Conservation (phyloP, 352 stramenopile species). For the Phytophthora aleatoria region DNA sequence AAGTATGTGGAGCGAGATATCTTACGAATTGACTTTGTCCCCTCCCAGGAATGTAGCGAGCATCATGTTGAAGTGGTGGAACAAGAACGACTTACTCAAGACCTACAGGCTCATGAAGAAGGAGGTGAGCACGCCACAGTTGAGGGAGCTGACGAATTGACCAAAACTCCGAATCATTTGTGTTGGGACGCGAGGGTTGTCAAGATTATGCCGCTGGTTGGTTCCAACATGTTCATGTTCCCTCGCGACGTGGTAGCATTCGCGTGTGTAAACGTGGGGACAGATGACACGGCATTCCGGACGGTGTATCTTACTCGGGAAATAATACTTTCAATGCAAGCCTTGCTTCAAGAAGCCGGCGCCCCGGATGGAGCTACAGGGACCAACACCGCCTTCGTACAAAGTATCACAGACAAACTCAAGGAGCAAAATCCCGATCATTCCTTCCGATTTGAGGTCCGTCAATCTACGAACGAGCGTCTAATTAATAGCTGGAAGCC, state of each 20-base stretch:
- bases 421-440: conserved; percentile 3
- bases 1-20: conserved; percentile 56
- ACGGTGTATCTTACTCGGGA: conserved; percentile 49
- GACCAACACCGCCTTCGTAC: conserved; percentile 8
- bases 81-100: conserved; percentile 57
- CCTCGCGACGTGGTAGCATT: conserved; percentile 38
- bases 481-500: conserved; percentile 64
- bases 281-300: conserved; percentile 21
- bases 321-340: conserved; percentile 26
- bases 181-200: conserved; percentile 41
- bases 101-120: conserved; percentile 44
- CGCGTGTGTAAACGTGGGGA: conserved; percentile 38
- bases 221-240: conserved; percentile 25
- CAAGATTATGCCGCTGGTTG: conserved; percentile 38
- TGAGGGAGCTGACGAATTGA: neutral
- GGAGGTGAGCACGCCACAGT: conserved; percentile 11
- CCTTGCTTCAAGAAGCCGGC: conserved; percentile 23
- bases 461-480: conserved; percentile 48
- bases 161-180: conserved; percentile 12
- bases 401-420: conserved; percentile 7
- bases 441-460: conserved; percentile 41
- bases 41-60: conserved; percentile 44
- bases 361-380: conserved; percentile 1
- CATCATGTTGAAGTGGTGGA: conserved; percentile 39
- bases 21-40: conserved; percentile 43